phyloP scores from a whole-genome alignment of 345 rosid species.

The Syzygium grande region DNA sequence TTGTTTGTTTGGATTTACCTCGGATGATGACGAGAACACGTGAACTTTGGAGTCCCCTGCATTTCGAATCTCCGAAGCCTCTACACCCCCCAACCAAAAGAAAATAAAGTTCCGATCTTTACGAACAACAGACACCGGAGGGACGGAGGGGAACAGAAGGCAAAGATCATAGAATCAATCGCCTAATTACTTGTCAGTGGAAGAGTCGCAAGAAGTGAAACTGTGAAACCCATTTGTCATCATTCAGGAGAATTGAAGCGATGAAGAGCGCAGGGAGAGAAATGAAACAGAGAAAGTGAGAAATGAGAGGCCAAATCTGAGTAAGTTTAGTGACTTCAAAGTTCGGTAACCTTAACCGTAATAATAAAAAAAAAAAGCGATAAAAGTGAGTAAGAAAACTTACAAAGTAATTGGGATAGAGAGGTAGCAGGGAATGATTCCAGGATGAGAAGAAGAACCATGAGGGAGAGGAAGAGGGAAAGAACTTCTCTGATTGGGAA shows the following conservation, averaged over 20 bases:
- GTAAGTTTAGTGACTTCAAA: neutral
- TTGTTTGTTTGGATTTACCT: too few relatives aligned
- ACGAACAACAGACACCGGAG: neutral
- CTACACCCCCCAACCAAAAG: neutral
- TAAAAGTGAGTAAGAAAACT: too few relatives aligned
- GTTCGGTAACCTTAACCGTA: neutral
- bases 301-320: neutral
- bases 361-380: too few relatives aligned
- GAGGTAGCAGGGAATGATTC: too few relatives aligned
- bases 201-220: neutral
- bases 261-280: neutral
- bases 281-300: neutral
- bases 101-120: neutral
- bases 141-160: neutral
- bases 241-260: neutral
- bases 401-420: too few relatives aligned
- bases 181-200: neutral
- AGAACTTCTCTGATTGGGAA: too few relatives aligned
- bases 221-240: neutral
- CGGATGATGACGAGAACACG: too few relatives aligned
- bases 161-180: neutral
- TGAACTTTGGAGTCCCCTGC: too few relatives aligned
- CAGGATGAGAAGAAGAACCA: too few relatives aligned
- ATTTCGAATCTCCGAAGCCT: neutral
- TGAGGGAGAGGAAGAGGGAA: too few relatives aligned